Evolutionary conservation across 306 rosid genomes (phyloP).

Genomic region (Hippophae gyantsensis): DNA sequence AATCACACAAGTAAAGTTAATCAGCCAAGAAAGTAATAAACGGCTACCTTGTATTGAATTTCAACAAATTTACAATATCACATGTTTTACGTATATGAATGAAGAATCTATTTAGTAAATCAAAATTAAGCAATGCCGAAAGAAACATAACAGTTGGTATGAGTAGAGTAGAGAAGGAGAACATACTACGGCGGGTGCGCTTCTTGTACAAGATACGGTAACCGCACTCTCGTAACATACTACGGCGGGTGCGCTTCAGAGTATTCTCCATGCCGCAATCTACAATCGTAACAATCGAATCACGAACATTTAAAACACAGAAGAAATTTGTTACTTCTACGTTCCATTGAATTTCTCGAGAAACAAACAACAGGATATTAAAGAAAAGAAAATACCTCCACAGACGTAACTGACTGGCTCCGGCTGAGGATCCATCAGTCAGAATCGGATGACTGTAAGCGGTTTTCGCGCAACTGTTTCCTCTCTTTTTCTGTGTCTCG

Average conservation of each 20-base stretch:
- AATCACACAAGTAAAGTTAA: no score
- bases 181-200: slow-evolving; percentile 93
- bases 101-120: no score
- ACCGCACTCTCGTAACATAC: slow-evolving; percentile 96
- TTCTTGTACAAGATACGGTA: slow-evolving; percentile 92
- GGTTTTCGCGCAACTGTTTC: no score
- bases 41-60: no score
- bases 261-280: slow-evolving; percentile 92
- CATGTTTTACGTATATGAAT: no score
- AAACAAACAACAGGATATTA: not conserved
- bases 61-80: no score
- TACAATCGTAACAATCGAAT: slow-evolving; percentile 14
- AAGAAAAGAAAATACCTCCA: slow-evolving; percentile 34
- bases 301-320: not conserved
- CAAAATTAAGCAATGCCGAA: no score
- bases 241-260: no score
- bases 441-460: not conserved
- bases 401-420: slow-evolving; percentile 61
- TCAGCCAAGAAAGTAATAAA: no score
- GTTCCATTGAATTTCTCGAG: not conserved
- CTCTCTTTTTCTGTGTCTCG: no score
- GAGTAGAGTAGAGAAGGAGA: not conserved
- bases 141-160: no score
- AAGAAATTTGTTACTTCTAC: not conserved
- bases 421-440: slow-evolving; percentile 58